Conservation (phyloP, 805 yeast species). For the Pichia insulana region DNA sequence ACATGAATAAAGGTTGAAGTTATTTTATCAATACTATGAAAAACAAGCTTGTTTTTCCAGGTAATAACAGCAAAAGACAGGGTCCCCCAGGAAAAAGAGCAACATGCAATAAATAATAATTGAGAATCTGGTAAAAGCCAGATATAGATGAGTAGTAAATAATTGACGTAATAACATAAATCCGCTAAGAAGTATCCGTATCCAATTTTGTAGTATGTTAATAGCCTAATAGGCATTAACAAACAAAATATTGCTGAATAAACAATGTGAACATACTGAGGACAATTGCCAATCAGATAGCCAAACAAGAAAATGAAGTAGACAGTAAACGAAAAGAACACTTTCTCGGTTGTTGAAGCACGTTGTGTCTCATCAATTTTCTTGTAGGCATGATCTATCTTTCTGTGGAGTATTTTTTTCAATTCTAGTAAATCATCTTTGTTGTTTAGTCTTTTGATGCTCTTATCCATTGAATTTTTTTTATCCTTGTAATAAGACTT, state of each 20-base stretch:
- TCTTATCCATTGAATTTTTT: slow-evolving; percentile 13
- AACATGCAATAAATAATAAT: slow-evolving; percentile 70
- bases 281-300: slow-evolving; percentile 65
- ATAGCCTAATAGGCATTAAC: slow-evolving; percentile 76
- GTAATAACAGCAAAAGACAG: slow-evolving; percentile 88
- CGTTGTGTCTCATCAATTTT: slow-evolving; percentile 30
- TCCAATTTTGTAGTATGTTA: slow-evolving; percentile 70
- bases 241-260: slow-evolving; percentile 55
- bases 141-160: slow-evolving; percentile 56
- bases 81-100: slow-evolving; percentile 83
- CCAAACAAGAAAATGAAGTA: slow-evolving; percentile 65
- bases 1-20: slow-evolving; percentile 88
- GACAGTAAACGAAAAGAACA: slow-evolving; percentile 69
- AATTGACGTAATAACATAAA: slow-evolving; percentile 84
- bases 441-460: slow-evolving; percentile 17
- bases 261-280: slow-evolving; percentile 65
- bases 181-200: slow-evolving; percentile 88
- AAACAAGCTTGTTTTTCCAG: slow-evolving; percentile 89
- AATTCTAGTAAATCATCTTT: slow-evolving; percentile 24
- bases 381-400: slow-evolving; percentile 31
- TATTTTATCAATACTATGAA: slow-evolving; percentile 86
- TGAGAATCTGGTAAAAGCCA: slow-evolving; percentile 78
- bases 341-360: slow-evolving; percentile 58
- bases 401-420: slow-evolving; percentile 17
- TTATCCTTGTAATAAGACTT: slow-evolving; percentile 21